Evolutionary conservation across 306 rosid genomes (phyloP).

Genomic region (Datisca glomerata): DNA sequence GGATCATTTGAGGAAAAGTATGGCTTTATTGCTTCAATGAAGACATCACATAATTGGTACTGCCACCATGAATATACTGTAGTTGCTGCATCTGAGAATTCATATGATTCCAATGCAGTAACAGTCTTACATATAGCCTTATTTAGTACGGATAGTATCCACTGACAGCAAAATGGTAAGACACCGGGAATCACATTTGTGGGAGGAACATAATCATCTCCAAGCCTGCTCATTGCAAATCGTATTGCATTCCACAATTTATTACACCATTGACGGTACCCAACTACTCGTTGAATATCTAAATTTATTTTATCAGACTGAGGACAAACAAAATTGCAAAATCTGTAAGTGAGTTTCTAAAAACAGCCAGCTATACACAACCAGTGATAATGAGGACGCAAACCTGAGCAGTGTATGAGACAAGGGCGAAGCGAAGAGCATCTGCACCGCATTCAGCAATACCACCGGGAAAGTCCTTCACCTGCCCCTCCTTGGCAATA

Average conservation of each 20-base stretch:
- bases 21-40: conserved; percentile 86
- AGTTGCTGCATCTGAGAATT: conserved; percentile 76
- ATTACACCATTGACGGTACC: conserved; percentile 94
- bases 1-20: conserved; percentile 59
- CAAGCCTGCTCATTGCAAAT: conserved; percentile 89
- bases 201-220: conserved; percentile 68
- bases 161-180: conserved; percentile 85
- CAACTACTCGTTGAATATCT: conserved; percentile 92
- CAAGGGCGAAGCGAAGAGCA: conserved; percentile 90
- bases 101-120: conserved; percentile 46
- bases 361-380: conserved; percentile 2
- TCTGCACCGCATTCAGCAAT: conserved; percentile 93
- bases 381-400: conserved; percentile 6
- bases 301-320: conserved; percentile 96
- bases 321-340: conserved; percentile 10
- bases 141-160: conserved; percentile 75
- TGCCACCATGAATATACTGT: conserved; percentile 91
- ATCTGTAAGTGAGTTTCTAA: neutral
- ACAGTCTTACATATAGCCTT: conserved; percentile 55
- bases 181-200: conserved; percentile 33
- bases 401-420: conserved; percentile 95
- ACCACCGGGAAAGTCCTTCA: conserved; percentile 85
- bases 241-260: conserved; percentile 90
- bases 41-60: conserved; percentile 91
- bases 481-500: conserved; percentile 71